phyloP scores from a whole-genome alignment of 805 yeast species.

The Metschnikowia reukaufii region DNA sequence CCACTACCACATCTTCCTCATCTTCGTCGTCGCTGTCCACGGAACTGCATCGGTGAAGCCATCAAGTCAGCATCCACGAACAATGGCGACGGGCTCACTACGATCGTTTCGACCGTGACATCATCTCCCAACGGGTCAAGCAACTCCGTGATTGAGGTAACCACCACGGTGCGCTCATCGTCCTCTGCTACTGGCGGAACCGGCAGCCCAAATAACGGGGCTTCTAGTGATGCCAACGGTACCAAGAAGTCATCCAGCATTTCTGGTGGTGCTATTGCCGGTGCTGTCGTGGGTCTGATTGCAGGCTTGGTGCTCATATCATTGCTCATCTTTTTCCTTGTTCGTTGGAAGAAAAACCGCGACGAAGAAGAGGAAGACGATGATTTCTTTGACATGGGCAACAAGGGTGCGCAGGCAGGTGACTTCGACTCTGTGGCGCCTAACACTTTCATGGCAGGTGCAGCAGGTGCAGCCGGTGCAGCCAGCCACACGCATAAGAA shows the following conservation, averaged over 20 bases:
- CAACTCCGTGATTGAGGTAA: slow-evolving; percentile 23
- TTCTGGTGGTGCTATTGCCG: slow-evolving; percentile 44
- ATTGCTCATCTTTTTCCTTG: slow-evolving; percentile 37
- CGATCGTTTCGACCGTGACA: slow-evolving; percentile 23
- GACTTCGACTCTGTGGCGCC: slow-evolving; percentile 25
- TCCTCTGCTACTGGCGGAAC: slow-evolving; percentile 6
- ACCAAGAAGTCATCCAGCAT: slow-evolving; percentile 14
- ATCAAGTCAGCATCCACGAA: slow-evolving; percentile 7
- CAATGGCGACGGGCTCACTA: slow-evolving; percentile 17
- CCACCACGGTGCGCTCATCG: slow-evolving; percentile 21
- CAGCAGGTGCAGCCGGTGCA: slow-evolving; percentile 20
- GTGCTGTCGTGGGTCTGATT: slow-evolving; percentile 42
- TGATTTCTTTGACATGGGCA: slow-evolving; percentile 26
- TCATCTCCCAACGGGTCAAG: slow-evolving; percentile 13
- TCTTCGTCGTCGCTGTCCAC: background rate
- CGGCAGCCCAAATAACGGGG: slow-evolving; percentile 2
- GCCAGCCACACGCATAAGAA: slow-evolving; percentile 18
- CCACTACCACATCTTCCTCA: background rate
- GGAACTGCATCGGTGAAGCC: no score
- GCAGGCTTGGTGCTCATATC: slow-evolving; percentile 37
- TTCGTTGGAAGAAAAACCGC: slow-evolving; percentile 40
- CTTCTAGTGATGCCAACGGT: slow-evolving; percentile 13
- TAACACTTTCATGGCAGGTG: slow-evolving; percentile 24
- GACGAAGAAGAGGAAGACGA: slow-evolving; percentile 41
- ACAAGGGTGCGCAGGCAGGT: slow-evolving; percentile 22